Conservation (phyloP, 495 filamentous ascomycete species). For the Trichocladium antarcticum region DNA sequence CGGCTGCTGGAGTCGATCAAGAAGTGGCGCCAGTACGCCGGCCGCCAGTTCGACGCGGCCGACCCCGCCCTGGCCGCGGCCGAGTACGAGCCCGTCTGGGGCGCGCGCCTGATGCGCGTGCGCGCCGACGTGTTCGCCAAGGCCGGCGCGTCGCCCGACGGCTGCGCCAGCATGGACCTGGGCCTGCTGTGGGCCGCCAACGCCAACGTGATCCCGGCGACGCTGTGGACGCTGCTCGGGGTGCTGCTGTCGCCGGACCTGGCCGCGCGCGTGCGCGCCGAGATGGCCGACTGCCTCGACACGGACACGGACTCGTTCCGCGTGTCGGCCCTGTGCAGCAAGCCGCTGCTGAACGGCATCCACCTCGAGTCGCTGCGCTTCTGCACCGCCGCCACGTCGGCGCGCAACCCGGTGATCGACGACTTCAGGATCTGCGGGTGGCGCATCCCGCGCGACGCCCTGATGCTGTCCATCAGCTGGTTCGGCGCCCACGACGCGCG, state of each 20-base stretch:
- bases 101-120: conserved; percentile 13
- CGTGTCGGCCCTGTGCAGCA: conserved; percentile 8
- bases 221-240: conserved; percentile 17
- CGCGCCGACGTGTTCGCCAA: conserved; percentile 4
- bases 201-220: conserved; percentile 16
- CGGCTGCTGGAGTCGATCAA: conserved; percentile 6
- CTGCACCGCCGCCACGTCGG: conserved; percentile 10
- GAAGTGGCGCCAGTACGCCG: conserved; percentile 14
- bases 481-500: conserved; percentile 12
- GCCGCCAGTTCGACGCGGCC: conserved; percentile 1
- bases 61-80: conserved; percentile 5
- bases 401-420: conserved; percentile 10
- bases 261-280: conserved; percentile 8
- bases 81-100: conserved; percentile 20
- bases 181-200: conserved; percentile 23
- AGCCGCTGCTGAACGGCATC: conserved; percentile 17
- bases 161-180: conserved; percentile 9
- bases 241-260: conserved; percentile 4
- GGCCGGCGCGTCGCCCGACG: conserved; percentile 4
- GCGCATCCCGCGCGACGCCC: conserved; percentile 10
- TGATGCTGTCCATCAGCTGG: conserved; percentile 18
- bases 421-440: conserved; percentile 18
- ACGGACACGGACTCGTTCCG: not conserved
- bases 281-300: conserved; percentile 6
- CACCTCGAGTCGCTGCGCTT: conserved; percentile 19